A percentile compares a stretch with the other conserved stretches of the same genome.
These are phyloP conservation scores for Botrytis squamosa DNA, from an alignment of 2,329 filamentous ascomycete genomes.

Conservation along the genomic window DNA sequence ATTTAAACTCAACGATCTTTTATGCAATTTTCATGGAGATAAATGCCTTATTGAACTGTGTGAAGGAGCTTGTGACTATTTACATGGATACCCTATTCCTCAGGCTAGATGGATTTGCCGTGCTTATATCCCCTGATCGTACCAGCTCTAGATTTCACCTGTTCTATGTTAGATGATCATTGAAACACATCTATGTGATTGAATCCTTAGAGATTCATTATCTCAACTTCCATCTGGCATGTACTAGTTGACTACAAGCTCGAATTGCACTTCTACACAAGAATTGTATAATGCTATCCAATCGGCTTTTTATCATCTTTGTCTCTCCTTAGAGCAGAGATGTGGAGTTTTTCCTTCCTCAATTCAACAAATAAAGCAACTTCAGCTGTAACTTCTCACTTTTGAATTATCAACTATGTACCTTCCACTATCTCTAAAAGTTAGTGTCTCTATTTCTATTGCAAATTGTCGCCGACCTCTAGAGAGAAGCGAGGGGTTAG, in stretches of 20 bases:
- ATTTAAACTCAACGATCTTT: neutral
- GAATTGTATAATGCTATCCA: neutral
- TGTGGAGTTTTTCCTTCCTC: neutral
- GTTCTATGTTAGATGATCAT: neutral
- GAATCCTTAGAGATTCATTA: neutral
- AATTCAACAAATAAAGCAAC: neutral
- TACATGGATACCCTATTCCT: neutral
- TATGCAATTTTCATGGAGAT: accelerated
- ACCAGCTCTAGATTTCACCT: neutral
- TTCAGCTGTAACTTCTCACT: neutral
- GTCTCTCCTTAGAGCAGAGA: neutral
- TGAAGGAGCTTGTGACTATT: neutral
- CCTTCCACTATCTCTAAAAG: accelerated
- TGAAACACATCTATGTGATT: neutral
- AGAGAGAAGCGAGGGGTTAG: no score
- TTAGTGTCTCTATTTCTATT: neutral
- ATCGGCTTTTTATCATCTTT: neutral
- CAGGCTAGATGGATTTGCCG: neutral
- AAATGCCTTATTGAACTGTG: neutral
- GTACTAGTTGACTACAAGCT: neutral
- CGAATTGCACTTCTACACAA: neutral
- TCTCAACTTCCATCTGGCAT: neutral
- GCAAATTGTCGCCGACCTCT: no score
- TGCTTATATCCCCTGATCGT: neutral
- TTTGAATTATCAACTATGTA: accelerated